Percentiles rank a stretch among this genome's conserved stretches.
These are phyloP conservation scores for Globisporangium acanthophoron DNA, from an alignment of 352 stramenopile species.

Conservation along the genomic window DNA sequence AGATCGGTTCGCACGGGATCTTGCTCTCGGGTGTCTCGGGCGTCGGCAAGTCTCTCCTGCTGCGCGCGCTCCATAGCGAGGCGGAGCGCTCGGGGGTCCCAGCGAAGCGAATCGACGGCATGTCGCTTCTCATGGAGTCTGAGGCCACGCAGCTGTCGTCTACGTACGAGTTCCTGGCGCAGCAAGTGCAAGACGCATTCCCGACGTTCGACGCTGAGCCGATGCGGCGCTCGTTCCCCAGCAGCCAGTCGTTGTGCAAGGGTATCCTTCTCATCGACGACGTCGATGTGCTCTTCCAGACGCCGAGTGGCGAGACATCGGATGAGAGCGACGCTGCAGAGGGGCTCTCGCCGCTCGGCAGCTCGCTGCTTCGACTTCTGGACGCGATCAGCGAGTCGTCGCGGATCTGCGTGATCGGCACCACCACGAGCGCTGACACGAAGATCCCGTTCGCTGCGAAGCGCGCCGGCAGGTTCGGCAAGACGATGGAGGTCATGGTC, in stretches of 20 bases:
- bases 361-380: constrained; percentile 54
- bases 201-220: constrained; percentile 9
- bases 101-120: constrained; percentile 27
- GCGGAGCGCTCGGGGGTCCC: constrained; percentile 13
- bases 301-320: constrained; percentile 24
- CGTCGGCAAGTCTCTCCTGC: constrained; percentile 56
- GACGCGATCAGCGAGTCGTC: constrained; percentile 29
- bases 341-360: constrained; percentile 45
- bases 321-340: constrained; percentile 21
- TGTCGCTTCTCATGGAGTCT: constrained; percentile 52
- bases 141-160: constrained; percentile 39
- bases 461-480: constrained; percentile 48
- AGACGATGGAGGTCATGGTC: constrained; percentile 54
- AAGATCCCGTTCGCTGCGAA: constrained; percentile 41
- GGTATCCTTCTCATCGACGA: constrained; percentile 71
- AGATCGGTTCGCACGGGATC: constrained; percentile 40
- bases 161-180: constrained; percentile 49
- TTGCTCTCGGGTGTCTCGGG: constrained; percentile 59
- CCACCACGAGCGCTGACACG: constrained; percentile 23
- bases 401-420: constrained; percentile 47
- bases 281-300: constrained; percentile 58
- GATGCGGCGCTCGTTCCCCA: too few species aligned
- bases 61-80: constrained; percentile 25
- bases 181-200: constrained; percentile 33
- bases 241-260: background rate